Base-by-base conservation (phyloP, 441 rosid species). In the Pelargonium myrrhifolium region DNA sequence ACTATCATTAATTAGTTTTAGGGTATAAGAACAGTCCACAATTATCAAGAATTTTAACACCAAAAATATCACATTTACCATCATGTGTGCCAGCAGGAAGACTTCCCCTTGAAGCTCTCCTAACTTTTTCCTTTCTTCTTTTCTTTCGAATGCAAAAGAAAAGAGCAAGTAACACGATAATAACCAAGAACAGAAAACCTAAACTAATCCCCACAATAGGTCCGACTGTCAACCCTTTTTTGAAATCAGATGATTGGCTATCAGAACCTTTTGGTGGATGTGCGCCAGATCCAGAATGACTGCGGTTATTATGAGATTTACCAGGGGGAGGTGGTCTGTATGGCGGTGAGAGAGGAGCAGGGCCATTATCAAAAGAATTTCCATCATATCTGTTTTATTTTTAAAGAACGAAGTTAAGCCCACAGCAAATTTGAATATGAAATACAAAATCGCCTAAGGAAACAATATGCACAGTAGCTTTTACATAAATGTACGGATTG, bases 341-440 rank as follows among this genome's bases (percentile, higher is more conserved):
- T 6, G 90, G 89, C 37, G 96, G 96, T 0, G 86, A 83, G 40
- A 87, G 91, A 65, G 94, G 88, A 45, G 93, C 88, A 67, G 96
- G 93, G 64, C 84, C 87, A 35, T 92, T 88, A 71, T 86, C 86
- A 59, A 92, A 94, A 64, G 96, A 85, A 74, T 92, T 94, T 26
- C 98, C 97, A 69, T 76, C 85, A 53, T 70, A 90, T 82, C 99
- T 94, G 87, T 78, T 79, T 81, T 59, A 66, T 70, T 68, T 71
- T 59, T 56, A 69, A 55, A 71, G 71, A 40, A 62, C 17, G 69
- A 70, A 68, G 42, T 78, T 24, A 68, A 71, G 49, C 22, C 74
- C 24, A 43, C 59, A 61, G 73, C 55, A 24, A 3, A 67, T n/a
- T 20, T 10, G 58, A 65, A 65, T 18, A 66, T 56, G 9, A 65